Evolutionary conservation across 768 basidiomycete species (phyloP).

Genomic region (Pholiota conissans): DNA sequence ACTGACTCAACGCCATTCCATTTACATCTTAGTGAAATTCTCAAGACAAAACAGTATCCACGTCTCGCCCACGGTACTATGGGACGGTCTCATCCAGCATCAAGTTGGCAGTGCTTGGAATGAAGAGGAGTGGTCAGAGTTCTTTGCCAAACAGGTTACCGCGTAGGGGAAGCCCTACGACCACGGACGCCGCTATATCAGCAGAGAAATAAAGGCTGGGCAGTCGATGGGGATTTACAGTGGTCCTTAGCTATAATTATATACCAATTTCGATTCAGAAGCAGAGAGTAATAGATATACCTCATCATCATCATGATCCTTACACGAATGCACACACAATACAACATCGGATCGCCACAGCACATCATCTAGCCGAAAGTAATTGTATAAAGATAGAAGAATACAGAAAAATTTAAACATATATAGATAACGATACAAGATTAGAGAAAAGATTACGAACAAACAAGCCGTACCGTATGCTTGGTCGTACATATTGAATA

Average conservation of each 20-base stretch:
- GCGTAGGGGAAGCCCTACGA: not conserved
- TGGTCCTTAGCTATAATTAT: too few relatives aligned
- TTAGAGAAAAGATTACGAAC: not conserved
- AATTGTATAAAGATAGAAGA: not conserved
- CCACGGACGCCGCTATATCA: not conserved
- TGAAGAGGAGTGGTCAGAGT: conserved; percentile 77
- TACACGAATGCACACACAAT: not conserved
- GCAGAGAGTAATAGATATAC: not conserved
- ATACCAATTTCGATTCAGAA: too few relatives aligned
- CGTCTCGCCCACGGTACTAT: conserved; percentile 81
- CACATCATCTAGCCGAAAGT: not conserved
- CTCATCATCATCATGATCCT: not conserved
- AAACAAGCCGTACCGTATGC: not conserved
- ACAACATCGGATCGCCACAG: not conserved
- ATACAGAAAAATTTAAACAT: not conserved
- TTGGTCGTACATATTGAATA: not conserved
- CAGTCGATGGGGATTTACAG: too few relatives aligned
- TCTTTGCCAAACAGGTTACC: conserved; percentile 58
- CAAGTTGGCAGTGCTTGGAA: conserved; percentile 85
- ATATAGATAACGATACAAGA: not conserved
- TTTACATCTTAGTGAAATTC: conserved; percentile 68
- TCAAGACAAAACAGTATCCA: conserved; percentile 91
- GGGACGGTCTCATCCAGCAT: conserved; percentile 72
- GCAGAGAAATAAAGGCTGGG: too few relatives aligned
- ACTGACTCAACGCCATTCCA: not conserved